Base-by-base conservation (phyloP, 768 basidiomycete genomes). In the Pleurotus djamor region DNA sequence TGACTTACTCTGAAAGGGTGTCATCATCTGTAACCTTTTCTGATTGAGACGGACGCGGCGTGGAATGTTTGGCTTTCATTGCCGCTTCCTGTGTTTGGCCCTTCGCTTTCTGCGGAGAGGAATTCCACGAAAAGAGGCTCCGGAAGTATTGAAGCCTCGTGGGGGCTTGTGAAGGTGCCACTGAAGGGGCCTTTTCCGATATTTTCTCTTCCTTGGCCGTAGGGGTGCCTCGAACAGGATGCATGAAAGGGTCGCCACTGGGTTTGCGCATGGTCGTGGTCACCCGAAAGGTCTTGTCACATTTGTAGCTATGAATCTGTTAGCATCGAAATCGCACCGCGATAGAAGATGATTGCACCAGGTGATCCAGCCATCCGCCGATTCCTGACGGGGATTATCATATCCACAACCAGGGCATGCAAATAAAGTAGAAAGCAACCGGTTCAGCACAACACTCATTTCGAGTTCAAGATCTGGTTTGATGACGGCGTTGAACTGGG, bases 391-490 rank as follows among this genome's bases (percentile, higher is more conserved):
- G 12, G 38, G 5, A 44, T 60, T 57, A 54, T 48, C 36, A 36
- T 36, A 17, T 12, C 36, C 43, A 35, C 59, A 60, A 32, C 52
- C n/a, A 34, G 52, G 59, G 32, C 59, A 60, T 14, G 10, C 14
- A 13, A n/a, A 36, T 16, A 17, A 12, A 47, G 47, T 36, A 4
- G 37, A 10, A 16, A 45, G 45, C 9, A 37, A 12, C 48, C 17
- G 37, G 8, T 47, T 21, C 17, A 60, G n/a, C n/a, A 60, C 54
- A 38, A 60, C 52, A 28, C 52, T 60, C 37, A 60, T 60, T 16
- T 60, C 59, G 17, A 60, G 45, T 13, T 47, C 54, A 49, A 37
- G 36, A 9, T 45, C 59, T 5, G 59, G 59, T 9, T 56, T 21
- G 5, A 48, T 7, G 17, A 35, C 28, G 5, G 28, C 3, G 9